A percentile compares a stretch with the other conserved stretches of the same genome.
phyloP scores from a whole-genome alignment of 495 filamentous ascomycete genomes.

The Cetradonia linearis region DNA sequence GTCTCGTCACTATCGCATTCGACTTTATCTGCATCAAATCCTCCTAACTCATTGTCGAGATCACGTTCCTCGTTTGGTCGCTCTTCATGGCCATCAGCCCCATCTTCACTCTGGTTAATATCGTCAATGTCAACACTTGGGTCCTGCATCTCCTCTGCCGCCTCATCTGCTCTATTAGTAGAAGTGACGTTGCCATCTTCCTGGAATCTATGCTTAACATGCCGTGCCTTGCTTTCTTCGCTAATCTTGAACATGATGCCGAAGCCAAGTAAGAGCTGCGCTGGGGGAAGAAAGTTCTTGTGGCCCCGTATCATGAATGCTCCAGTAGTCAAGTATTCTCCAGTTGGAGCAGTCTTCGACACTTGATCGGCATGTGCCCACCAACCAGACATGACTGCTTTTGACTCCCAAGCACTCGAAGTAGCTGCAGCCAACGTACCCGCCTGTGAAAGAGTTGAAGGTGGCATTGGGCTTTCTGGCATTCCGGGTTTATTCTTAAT shows the following conservation, averaged over 20 bases:
- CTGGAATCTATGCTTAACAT: slow-evolving; percentile 62
- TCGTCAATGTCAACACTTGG: slow-evolving; percentile 28
- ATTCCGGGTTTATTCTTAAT: slow-evolving; percentile 72
- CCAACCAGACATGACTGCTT: slow-evolving; percentile 88
- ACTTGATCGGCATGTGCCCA: slow-evolving; percentile 87
- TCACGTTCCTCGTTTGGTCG: slow-evolving; percentile 23
- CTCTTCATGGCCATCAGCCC: slow-evolving; percentile 22
- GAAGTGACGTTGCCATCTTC: slow-evolving; percentile 24
- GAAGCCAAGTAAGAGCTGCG: slow-evolving; percentile 79
- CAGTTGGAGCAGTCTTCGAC: slow-evolving; percentile 63
- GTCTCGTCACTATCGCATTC: slow-evolving; percentile 22
- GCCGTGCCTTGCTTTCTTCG: slow-evolving; percentile 72
- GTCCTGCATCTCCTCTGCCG: slow-evolving; percentile 28
- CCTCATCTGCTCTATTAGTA: slow-evolving; percentile 27
- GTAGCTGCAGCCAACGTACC: slow-evolving; percentile 73
- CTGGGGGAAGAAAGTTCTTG: slow-evolving; percentile 84
- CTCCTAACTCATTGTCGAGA: slow-evolving; percentile 22
- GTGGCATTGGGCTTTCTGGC: slow-evolving; percentile 75
- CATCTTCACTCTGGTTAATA: slow-evolving; percentile 23
- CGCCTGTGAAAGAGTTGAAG: slow-evolving; percentile 83
- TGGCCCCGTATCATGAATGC: slow-evolving; percentile 70
- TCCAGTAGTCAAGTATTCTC: slow-evolving; percentile 70
- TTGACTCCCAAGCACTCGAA: slow-evolving; percentile 88
- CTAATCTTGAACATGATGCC: slow-evolving; percentile 80
- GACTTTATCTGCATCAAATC: slow-evolving; percentile 28